Evolutionary conservation across 495 filamentous ascomycete species (phyloP).

Genomic region (Glonium stellatum): DNA sequence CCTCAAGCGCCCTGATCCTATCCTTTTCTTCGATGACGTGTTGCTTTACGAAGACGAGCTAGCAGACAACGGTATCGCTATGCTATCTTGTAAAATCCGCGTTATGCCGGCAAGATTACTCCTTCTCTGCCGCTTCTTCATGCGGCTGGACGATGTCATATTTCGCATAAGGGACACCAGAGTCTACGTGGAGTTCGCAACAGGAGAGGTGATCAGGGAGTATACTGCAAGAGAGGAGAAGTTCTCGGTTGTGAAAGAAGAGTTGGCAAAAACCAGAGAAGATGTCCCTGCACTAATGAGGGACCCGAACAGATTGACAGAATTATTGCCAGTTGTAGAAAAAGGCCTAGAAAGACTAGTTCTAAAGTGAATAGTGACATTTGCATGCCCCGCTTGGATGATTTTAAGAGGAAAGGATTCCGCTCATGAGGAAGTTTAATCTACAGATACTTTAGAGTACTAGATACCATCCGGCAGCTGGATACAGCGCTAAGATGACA

Average conservation of each 20-base stretch:
- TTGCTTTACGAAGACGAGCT: slow-evolving; percentile 95
- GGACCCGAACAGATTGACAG: slow-evolving; percentile 72
- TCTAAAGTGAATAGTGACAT: slow-evolving; percentile 17
- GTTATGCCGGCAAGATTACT: slow-evolving; percentile 86
- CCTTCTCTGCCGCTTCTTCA: slow-evolving; percentile 80
- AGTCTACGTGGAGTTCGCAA: slow-evolving; percentile 82
- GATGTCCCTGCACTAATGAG: slow-evolving; percentile 71
- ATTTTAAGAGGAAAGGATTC: too few relatives aligned
- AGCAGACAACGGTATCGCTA: slow-evolving; percentile 90
- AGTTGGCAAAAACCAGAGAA: slow-evolving; percentile 61
- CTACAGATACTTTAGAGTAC: too few relatives aligned
- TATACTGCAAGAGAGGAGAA: slow-evolving; percentile 74
- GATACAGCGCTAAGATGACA: too few relatives aligned
- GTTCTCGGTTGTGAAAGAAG: slow-evolving; percentile 70
- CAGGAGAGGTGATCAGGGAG: slow-evolving; percentile 77
- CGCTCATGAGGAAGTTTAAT: too few relatives aligned
- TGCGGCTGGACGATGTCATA: slow-evolving; percentile 84
- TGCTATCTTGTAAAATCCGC: slow-evolving; percentile 79
- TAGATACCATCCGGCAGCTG: too few relatives aligned
- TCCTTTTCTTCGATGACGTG: slow-evolving; percentile 90
- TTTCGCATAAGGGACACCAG: slow-evolving; percentile 83
- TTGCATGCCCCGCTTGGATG: not conserved
- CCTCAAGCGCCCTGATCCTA: slow-evolving; percentile 79
- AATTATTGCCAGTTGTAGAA: slow-evolving; percentile 66
- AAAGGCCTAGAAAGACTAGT: slow-evolving; percentile 42